These are phyloP conservation scores for Bipolaris oryzae DNA, from an alignment of 2,329 filamentous ascomycete genomes.

Conservation along the genomic window DNA sequence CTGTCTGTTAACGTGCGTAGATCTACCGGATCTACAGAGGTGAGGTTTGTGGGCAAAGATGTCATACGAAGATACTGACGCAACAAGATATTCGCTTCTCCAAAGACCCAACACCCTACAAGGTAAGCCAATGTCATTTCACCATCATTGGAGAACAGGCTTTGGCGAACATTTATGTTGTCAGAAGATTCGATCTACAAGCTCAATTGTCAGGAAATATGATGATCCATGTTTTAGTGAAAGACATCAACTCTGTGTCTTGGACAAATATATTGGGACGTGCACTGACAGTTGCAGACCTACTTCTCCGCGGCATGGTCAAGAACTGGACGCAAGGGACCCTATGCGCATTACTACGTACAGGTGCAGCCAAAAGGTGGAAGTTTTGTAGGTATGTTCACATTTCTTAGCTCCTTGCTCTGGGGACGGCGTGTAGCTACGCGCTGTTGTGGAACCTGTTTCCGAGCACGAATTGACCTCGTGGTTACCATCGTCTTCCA, in stretches of 20 bases:
- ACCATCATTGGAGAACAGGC: not conserved
- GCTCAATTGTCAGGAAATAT: too few species aligned
- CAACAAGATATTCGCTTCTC: slow-evolving; percentile 75
- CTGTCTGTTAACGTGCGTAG: slow-evolving; percentile 43
- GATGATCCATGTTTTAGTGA: too few species aligned
- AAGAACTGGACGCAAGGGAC: slow-evolving; percentile 76
- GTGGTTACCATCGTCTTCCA: slow-evolving; percentile 5
- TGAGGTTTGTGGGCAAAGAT: slow-evolving; percentile 9
- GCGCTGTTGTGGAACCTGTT: slow-evolving; percentile 8
- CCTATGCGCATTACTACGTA: slow-evolving; percentile 78
- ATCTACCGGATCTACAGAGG: slow-evolving; percentile 81
- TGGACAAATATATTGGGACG: not conserved
- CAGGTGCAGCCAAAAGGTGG: slow-evolving; percentile 72
- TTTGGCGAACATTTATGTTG: not conserved
- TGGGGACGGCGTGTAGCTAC: not conserved
- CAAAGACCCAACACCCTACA: slow-evolving; percentile 86
- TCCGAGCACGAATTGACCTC: slow-evolving; percentile 3
- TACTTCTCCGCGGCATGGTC: slow-evolving; percentile 88
- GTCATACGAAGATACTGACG: slow-evolving; percentile 3
- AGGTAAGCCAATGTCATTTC: slow-evolving; percentile 59
- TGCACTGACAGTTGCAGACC: slow-evolving; percentile 57
- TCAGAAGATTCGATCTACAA: not conserved
- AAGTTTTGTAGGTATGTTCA: slow-evolving; percentile 71
- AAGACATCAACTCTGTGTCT: not conserved
- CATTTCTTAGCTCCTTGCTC: slow-evolving; percentile 4